Base-by-base conservation (phyloP, 2,329 filamentous ascomycete genomes). In the Fragosphaeria purpurea region DNA sequence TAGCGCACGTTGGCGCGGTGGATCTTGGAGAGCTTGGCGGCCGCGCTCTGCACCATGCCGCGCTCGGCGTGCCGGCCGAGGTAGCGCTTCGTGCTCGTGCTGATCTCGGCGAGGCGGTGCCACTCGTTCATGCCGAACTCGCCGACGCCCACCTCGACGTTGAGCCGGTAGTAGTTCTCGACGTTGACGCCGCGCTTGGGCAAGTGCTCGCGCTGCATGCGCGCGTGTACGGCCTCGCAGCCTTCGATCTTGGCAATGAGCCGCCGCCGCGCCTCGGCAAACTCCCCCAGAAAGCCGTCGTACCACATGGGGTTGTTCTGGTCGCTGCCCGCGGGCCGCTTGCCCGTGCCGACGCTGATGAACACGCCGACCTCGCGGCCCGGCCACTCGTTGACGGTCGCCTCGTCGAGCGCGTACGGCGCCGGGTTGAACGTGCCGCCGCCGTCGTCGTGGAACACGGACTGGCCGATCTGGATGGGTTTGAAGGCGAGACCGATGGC, bases 101-200 rank as follows among this genome's bases (percentile, higher is more conserved):
- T 95, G 68, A 98, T 97, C 48, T 96, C 91, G 32, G 87, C 85
- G n/a, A 97, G 71, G 4, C 90, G 81, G 60, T 88, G 80, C 93
- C 93, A 98, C 65, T 97, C 93, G 63, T 97, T 98, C 89, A 98
- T 97, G 47, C 87, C 91, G 64, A 96, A 97, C 63, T 97, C 93
- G 48, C 91, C 90, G 4, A 97, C 90, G 1, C 91, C 93, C 12
- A 95, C 83, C 63, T 97, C 90, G 41, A 97, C 93, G 57, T 98
- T 98, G n/a, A 97, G 73, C 7, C 93, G 85, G 65, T 89, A 95
- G 70, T 98, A 98, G 64, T 94, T 88, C 52, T 96, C 90, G 47
- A 80, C 78, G 59, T 86, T 90, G 53, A 97, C 87, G 32, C 85
- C 81, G 37, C 89, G 81, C 64, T 83, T 86, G 6, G 79, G 70